Percentiles rank a stretch among this genome's conserved stretches.
Evolutionary conservation across 192 early-diverging fungal species (phyloP).

Genomic region (Diversispora eburnea): DNA sequence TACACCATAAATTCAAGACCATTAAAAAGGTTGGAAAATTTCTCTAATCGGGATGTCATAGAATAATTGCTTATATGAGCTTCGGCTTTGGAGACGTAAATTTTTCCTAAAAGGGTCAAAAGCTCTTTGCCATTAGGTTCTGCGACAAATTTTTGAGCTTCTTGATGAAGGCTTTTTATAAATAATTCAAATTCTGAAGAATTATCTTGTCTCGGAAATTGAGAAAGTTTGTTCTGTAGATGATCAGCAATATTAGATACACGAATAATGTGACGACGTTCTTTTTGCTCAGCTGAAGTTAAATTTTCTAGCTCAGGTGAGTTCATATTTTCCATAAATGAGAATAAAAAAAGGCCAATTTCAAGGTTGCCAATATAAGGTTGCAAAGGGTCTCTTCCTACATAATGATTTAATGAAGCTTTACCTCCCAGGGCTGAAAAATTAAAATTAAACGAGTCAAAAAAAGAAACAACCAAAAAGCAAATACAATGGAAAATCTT

Average conservation of each 20-base stretch:
- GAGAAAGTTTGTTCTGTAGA: constrained; percentile 7
- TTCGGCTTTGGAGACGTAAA: neutral
- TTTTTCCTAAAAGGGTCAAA: neutral
- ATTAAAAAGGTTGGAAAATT: neutral
- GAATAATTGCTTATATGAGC: neutral
- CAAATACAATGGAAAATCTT: neutral
- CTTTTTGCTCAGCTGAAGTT: neutral
- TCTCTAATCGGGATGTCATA: neutral
- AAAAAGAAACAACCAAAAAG: constrained; percentile 24
- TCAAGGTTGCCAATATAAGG: constrained; percentile 6
- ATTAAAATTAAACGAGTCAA: neutral
- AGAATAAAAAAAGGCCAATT: constrained; percentile 3
- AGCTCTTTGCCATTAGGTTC: constrained; percentile 11
- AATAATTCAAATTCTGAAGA: neutral
- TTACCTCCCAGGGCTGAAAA: neutral
- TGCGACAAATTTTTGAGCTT: neutral
- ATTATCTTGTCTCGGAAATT: neutral
- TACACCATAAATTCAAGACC: neutral
- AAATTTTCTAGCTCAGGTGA: neutral
- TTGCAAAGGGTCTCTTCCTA: constrained; percentile 3
- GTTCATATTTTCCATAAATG: neutral
- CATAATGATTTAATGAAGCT: neutral
- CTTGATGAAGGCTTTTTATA: constrained; percentile 2
- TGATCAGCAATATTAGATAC: neutral
- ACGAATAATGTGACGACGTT: neutral